These are phyloP conservation scores for Persicaria tinctoria DNA, from an alignment of 148 eudicot genomes.

Conservation along the genomic window DNA sequence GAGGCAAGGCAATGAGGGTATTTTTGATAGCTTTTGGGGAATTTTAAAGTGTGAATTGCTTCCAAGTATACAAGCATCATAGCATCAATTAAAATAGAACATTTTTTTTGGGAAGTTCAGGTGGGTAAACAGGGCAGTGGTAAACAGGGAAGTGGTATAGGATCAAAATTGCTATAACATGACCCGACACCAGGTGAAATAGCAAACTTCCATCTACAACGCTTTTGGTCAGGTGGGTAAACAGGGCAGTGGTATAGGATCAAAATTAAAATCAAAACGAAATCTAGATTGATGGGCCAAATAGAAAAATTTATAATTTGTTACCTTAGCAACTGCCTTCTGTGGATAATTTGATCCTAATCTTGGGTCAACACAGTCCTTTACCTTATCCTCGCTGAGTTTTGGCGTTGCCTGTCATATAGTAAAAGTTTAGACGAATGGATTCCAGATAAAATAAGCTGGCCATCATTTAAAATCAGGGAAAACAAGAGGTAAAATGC, in stretches of 20 bases:
- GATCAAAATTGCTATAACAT: too few species aligned
- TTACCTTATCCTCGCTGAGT: conserved; percentile 75
- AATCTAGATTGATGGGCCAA: background rate
- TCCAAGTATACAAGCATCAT: too few species aligned
- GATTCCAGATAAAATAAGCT: background rate
- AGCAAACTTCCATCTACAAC: too few species aligned
- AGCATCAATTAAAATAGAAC: too few species aligned
- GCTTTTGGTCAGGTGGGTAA: too few species aligned
- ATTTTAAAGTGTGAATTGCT: too few species aligned
- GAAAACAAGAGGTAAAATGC: background rate
- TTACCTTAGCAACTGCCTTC: conserved; percentile 77
- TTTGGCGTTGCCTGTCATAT: conserved; percentile 62
- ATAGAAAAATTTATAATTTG: background rate
- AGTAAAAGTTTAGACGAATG: background rate
- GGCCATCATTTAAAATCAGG: background rate
- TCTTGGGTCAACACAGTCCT: conserved; percentile 65
- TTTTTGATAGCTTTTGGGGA: too few species aligned
- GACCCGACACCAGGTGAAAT: too few species aligned
- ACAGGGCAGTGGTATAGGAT: background rate
- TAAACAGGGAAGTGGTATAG: too few species aligned
- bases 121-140: too few species aligned
- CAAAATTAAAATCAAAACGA: background rate
- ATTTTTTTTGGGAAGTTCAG: too few species aligned
- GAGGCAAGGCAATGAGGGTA: too few species aligned
- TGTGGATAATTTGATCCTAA: conserved; percentile 57